phyloP scores from a whole-genome alignment of 164 flowering plant species.

The Paratinospora sagittata region DNA sequence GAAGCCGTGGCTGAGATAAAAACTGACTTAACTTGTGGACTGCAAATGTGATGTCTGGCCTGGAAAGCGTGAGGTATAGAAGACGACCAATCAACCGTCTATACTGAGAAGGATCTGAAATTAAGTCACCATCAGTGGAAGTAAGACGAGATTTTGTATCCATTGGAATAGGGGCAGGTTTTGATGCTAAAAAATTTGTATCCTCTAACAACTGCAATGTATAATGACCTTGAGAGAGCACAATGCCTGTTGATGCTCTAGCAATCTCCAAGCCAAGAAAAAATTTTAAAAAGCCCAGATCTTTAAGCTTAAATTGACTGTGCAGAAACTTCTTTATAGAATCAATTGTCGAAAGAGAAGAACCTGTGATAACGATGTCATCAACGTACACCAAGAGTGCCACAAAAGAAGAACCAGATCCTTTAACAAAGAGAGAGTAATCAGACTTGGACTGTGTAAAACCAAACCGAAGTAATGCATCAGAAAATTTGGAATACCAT shows the following conservation, averaged over 20 bases:
- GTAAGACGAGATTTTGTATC: neutral
- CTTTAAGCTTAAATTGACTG: neutral
- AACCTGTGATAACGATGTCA: constrained; percentile 3
- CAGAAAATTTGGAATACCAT: neutral
- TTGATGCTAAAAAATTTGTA: neutral
- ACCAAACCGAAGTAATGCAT: neutral
- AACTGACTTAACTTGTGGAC: neutral
- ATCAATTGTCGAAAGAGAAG: neutral
- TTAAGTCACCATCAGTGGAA: neutral
- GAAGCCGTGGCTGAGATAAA: neutral
- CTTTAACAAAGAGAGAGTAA: constrained; percentile 3
- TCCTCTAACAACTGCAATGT: neutral
- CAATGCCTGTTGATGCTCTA: neutral
- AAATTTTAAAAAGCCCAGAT: neutral
- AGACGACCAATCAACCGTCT: neutral
- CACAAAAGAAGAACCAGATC: neutral
- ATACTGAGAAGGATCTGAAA: neutral
- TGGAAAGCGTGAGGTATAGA: neutral
- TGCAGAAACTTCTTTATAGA: neutral
- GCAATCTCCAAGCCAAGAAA: neutral
- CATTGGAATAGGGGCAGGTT: neutral
- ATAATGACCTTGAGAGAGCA: constrained; percentile 3
- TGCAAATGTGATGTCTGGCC: neutral
- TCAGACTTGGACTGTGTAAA: neutral
- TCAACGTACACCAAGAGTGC: constrained; percentile 8